A percentile compares a stretch with the other conserved stretches of the same genome.
phyloP scores from a whole-genome alignment of 2,329 filamentous ascomycete species.

The Pezizomycotina sp. region DNA sequence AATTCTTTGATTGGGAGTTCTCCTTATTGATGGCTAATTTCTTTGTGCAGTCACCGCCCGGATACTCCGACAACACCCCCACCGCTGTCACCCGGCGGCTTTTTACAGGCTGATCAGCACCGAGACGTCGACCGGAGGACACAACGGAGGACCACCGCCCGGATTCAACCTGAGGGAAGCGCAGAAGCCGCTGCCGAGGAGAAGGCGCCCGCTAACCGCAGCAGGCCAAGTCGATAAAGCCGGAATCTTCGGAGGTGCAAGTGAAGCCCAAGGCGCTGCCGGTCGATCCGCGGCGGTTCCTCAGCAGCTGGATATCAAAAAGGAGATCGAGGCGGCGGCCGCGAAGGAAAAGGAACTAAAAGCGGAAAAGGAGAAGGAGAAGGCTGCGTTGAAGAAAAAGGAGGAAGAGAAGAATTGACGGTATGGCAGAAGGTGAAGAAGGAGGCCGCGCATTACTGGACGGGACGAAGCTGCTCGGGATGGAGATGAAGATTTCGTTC shows the following conservation, averaged over 20 bases:
- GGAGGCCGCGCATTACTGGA: conserved; percentile 91
- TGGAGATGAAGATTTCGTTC: conserved; percentile 84
- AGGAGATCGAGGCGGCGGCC: conserved; percentile 20
- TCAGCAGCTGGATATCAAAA: conserved; percentile 24
- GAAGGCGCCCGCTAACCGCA: conserved; percentile 26
- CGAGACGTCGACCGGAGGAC: conserved; percentile 37
- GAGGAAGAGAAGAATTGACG: conserved; percentile 72
- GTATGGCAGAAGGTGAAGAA: conserved; percentile 88
- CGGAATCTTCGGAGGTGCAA: conserved; percentile 26
- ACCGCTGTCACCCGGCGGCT: no score
- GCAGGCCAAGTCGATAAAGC: conserved; percentile 28
- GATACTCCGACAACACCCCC: no score
- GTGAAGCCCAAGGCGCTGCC: conserved; percentile 23
- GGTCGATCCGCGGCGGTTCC: conserved; percentile 11
- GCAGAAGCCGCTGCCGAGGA: conserved; percentile 63
- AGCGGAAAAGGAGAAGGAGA: conserved; percentile 39
- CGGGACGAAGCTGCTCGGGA: conserved; percentile 82
- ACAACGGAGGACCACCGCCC: conserved; percentile 54
- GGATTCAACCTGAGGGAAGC: conserved; percentile 84
- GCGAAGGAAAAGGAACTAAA: conserved; percentile 24
- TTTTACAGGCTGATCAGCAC: conserved; percentile 30
- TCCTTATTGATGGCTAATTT: no score
- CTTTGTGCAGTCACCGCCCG: no score
- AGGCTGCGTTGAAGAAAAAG: conserved; percentile 43
- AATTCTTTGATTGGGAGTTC: no score